These are phyloP conservation scores for Amylostereum areolatum DNA, from an alignment of 1,284 basidiomycete genomes.

Conservation along the genomic window DNA sequence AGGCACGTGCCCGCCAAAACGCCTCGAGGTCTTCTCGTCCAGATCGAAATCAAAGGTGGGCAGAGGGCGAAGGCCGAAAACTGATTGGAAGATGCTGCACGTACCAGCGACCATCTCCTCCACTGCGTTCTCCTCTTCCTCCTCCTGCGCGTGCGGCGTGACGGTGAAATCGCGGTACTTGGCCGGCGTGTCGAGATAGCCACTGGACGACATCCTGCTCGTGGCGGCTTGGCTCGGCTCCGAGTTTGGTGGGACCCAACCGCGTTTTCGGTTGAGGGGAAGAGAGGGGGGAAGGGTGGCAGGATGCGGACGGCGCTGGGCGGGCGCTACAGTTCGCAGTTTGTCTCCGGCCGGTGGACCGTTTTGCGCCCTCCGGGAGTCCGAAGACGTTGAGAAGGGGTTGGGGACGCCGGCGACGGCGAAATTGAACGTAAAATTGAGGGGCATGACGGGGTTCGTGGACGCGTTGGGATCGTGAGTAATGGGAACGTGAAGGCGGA, in stretches of 20 bases:
- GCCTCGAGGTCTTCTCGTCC: too few relatives aligned
- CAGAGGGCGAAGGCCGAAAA: too few relatives aligned
- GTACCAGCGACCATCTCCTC: conserved; percentile 45
- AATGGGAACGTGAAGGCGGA: not conserved
- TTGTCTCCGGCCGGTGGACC: not conserved
- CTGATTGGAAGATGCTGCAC: conserved; percentile 17
- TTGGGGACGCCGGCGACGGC: conserved; percentile 57
- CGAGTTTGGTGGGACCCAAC: conserved; percentile 59
- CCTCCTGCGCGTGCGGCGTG: conserved; percentile 17
- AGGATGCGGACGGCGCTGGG: conserved; percentile 6
- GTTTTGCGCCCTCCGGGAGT: conserved; percentile 8
- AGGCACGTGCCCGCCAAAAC: conserved; percentile 8
- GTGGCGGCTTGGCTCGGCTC: conserved; percentile 49
- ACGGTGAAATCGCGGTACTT: conserved; percentile 42
- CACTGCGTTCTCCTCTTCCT: conserved; percentile 23
- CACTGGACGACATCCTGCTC: conserved; percentile 44
- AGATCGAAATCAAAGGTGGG: not conserved
- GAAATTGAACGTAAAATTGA: conserved; percentile 63
- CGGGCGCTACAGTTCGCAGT: not conserved
- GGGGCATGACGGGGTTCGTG: conserved; percentile 34
- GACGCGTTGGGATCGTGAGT: not conserved
- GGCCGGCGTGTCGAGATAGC: conserved; percentile 61
- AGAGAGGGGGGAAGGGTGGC: conserved; percentile 25
- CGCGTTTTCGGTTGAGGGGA: conserved; percentile 52
- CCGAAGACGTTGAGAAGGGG: conserved; percentile 41